phyloP scores from a whole-genome alignment of 169 alveolate species.

The Besnoitia besnoiti region DNA sequence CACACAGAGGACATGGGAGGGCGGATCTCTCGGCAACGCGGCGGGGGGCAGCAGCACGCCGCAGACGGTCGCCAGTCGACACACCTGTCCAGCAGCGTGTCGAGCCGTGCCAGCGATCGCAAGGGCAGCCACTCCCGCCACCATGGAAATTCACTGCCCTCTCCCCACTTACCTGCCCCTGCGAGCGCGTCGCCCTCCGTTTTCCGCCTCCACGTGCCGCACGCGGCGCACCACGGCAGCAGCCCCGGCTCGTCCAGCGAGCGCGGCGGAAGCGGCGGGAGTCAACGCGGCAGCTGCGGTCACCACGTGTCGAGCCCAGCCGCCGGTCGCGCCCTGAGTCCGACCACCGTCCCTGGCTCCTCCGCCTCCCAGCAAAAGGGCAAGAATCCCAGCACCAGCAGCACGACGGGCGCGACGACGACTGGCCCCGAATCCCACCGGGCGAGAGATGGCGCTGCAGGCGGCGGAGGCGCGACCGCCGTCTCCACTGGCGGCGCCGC shows the following conservation, averaged over 20 bases:
- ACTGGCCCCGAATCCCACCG: neutral
- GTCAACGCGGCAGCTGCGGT: neutral
- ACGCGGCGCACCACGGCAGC: neutral
- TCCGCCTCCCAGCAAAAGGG: neutral
- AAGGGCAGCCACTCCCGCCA: neutral
- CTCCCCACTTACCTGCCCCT: no score
- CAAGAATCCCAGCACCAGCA: neutral
- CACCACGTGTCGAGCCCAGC: neutral
- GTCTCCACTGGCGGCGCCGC: neutral
- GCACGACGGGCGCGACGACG: neutral
- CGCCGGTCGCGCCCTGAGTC: no score
- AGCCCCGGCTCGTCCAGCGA: neutral
- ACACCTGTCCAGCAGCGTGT: neutral
- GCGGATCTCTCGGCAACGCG: slow-evolving; percentile 26
- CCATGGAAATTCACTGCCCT: neutral
- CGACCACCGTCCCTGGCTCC: neutral
- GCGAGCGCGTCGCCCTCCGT: no score
- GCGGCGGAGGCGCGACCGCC: neutral
- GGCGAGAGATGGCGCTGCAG: neutral
- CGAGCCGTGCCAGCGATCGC: neutral
- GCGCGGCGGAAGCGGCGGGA: neutral
- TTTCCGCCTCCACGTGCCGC: neutral
- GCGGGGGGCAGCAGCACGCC: neutral
- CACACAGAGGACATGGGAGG: slow-evolving; percentile 10
- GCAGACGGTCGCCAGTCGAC: neutral